Base-by-base conservation (phyloP, 495 filamentous ascomycete genomes). In the Penicillium dipodomyicola region DNA sequence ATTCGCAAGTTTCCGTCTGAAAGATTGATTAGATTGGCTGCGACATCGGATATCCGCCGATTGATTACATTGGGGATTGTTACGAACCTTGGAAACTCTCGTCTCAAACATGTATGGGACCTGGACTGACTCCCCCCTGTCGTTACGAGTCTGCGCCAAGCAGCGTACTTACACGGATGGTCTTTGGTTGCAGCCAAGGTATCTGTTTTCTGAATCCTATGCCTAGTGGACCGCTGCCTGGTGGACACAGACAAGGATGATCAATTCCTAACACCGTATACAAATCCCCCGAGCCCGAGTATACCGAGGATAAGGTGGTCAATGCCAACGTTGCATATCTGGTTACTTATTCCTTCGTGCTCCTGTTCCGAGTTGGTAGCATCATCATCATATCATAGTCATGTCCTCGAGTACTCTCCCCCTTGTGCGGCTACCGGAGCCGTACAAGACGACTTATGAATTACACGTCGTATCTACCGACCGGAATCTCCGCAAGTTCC, bases 361-460 rank as follows among this genome's bases (percentile, higher is more conserved):
- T 25, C 33, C 48, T 50, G 33, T 27, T 35, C 30, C 22, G 2
- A 49, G 48, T 25, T 39, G 5, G 10, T 20, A 39, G n/a, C 45
- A 29, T 30, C n/a, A 29, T 11, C 22, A 29, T 11, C 22, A 22
- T 22, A 50, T 39, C 5, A 29, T 29, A 11, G 4, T 27, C 11
- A 50, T 50, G 48, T 25, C 48, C 25, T 25, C 19, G 19, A 50
- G 19, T 20, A 4, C 11, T 27, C 49, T 67, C 0, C 64, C 64
- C n/a, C 43, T 53, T 39, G 50, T 67, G 30, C 61, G 64, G 12
- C 52, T 67, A 9, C 64, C 64, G 11, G 60, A 67, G 40, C 64
- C 64, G 5, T 67, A 63, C 49, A 67, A 61, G 29, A 67, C 64
- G 8, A 58, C 57, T 10, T 63, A 64, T 46, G 51, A 56, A 11